Base-by-base conservation (phyloP, 116 monocot species). In the Cymodocea nodosa region DNA sequence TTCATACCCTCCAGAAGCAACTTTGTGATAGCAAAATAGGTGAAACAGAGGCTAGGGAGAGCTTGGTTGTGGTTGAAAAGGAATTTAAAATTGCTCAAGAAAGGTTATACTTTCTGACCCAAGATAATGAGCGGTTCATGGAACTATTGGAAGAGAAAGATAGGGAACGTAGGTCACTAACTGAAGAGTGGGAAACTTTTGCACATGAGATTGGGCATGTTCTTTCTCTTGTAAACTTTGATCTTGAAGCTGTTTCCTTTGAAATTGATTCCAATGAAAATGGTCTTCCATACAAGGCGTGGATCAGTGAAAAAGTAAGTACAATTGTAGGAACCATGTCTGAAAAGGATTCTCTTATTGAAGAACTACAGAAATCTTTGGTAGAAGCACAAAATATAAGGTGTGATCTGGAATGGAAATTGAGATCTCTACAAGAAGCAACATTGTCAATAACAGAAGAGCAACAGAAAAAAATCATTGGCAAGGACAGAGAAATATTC, bases 361-460 rank as follows among this genome's bases (percentile, higher is more conserved):
- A 91, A 73, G 80, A 88, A 71, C 88, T 97, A 67, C 83, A 88
- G 49, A 82, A 78, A 52, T 64, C 68, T 57, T 72, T 97, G 80
- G 78, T 84, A 18, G 88, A 91, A 64, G 97, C 86, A 25, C 74
- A 83, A 25, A 75, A 69, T 60, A 66, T 81, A 66, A 79, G 74
- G 37, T 68, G 49, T 62, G 81, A 91, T 65, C 65, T 91, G 76
- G 88, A 97, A 67, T 88, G 78, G 80, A 97, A 88, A 55, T 70
- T 97, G 50, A 87, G 70, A 74, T 91, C 97, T 57, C 77, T 97
- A 65, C 79, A 87, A 80, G 97, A 81, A 66, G 88, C 97, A 65
- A 82, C 78, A 59, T 60, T 88, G 51, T 91, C 84, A 60, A 86
- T 97, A 66, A 80, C 77, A 62, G 92, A 97, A 71, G 84, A 83